These are phyloP conservation scores for Saccharomycopsis javanensis DNA, from an alignment of 805 yeast genomes.

Conservation along the genomic window DNA sequence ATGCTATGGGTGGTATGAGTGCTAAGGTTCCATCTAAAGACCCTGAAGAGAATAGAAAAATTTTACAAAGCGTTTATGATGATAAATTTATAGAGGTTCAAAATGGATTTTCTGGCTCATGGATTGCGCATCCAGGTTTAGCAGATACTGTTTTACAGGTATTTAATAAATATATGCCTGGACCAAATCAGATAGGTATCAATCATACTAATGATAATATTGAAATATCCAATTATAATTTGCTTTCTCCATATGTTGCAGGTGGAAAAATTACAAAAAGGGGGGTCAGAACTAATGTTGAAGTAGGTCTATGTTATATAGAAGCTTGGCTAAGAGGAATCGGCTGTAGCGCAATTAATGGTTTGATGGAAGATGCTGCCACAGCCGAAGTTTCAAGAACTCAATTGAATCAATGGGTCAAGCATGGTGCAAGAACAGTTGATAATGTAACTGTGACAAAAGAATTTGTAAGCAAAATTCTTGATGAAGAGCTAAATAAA, in stretches of 20 bases:
- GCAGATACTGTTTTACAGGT: conserved; percentile 57
- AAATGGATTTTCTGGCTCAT: conserved; percentile 67
- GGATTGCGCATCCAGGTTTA: conserved; percentile 72
- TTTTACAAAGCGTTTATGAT: conserved; percentile 57
- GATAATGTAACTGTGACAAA: conserved; percentile 45
- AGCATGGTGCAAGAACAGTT: conserved; percentile 48
- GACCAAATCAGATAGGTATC: conserved; percentile 60
- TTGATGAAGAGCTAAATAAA: conserved; percentile 48
- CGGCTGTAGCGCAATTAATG: conserved; percentile 68
- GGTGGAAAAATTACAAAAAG: conserved; percentile 53
- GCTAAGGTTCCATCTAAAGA: conserved; percentile 72
- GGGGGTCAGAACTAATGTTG: conserved; percentile 54
- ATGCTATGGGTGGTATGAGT: conserved; percentile 75
- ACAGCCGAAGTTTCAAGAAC: conserved; percentile 71
- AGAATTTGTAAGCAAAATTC: conserved; percentile 39
- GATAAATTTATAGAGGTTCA: conserved; percentile 59
- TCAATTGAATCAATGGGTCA: conserved; percentile 68
- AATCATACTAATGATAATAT: conserved; percentile 28
- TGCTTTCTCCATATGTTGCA: conserved; percentile 51
- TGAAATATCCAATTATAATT: conserved; percentile 45
- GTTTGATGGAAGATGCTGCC: conserved; percentile 71
- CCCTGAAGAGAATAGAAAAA: conserved; percentile 46
- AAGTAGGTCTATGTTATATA: conserved; percentile 58
- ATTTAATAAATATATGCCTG: conserved; percentile 66
- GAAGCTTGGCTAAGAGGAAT: conserved; percentile 67